phyloP scores from a whole-genome alignment of 169 alveolate species.

The Plasmodium yoelii region DNA sequence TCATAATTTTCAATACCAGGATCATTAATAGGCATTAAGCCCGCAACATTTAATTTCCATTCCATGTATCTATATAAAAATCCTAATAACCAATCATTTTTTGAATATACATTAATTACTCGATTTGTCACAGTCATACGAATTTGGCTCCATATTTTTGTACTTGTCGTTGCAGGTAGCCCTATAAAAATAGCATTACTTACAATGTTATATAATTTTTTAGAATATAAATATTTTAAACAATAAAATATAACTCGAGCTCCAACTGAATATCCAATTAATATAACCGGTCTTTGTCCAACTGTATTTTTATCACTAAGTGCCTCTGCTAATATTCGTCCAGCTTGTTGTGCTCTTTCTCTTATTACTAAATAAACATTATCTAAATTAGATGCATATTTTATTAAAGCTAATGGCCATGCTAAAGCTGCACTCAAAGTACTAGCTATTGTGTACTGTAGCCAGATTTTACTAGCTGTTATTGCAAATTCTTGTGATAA shows the following conservation, averaged over 20 bases:
- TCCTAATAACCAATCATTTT: constrained; percentile 93
- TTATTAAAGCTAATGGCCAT: constrained; percentile 92
- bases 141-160: constrained; percentile 89
- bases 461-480: constrained; percentile 85
- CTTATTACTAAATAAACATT: constrained; percentile 90
- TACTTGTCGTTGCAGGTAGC: constrained; percentile 89
- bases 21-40: constrained; percentile 83
- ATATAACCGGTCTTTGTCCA: constrained; percentile 93
- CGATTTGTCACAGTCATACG: constrained; percentile 92
- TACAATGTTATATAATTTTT: constrained; percentile 84
- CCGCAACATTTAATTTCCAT: constrained; percentile 90
- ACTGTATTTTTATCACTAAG: constrained; percentile 86
- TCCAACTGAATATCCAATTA: constrained; percentile 93
- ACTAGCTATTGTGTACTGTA: constrained; percentile 82
- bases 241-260: constrained; percentile 92
- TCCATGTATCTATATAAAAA: constrained; percentile 93
- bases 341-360: constrained; percentile 92
- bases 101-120: constrained; percentile 89
- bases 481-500: constrained; percentile 84
- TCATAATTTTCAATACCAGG: constrained; percentile 88
- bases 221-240: constrained; percentile 87
- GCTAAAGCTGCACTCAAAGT: constrained; percentile 83
- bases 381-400: constrained; percentile 91
- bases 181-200: constrained; percentile 92
- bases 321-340: constrained; percentile 91